These are phyloP conservation scores for Dictyophora rubrovolvata DNA, from an alignment of 768 basidiomycete genomes.

Conservation along the genomic window DNA sequence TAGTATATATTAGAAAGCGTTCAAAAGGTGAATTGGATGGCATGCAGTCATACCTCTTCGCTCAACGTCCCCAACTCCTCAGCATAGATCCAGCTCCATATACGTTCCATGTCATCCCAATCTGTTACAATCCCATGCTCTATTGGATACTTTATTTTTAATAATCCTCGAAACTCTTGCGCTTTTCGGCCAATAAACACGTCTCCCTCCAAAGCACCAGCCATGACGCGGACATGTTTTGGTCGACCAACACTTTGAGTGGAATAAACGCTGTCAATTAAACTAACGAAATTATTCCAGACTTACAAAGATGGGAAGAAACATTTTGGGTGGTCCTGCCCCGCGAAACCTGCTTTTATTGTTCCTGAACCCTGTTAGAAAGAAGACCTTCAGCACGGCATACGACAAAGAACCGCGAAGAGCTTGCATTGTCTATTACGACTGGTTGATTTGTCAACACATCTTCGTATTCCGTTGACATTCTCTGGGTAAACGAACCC, in stretches of 20 bases:
- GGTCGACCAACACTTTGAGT: conserved; percentile 78
- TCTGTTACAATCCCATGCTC: conserved; percentile 98
- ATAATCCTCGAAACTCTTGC: conserved; percentile 88
- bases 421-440: conserved; percentile 90
- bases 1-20: conserved; percentile 5
- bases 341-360: conserved; percentile 98
- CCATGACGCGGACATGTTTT: conserved; percentile 97
- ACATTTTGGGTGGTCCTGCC: conserved; percentile 98
- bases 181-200: conserved; percentile 92
- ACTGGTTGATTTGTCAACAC: conserved; percentile 97
- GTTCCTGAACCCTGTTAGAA: conserved; percentile 84
- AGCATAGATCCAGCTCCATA: conserved; percentile 97
- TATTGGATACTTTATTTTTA: conserved; percentile 99
- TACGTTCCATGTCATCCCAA: conserved; percentile 99
- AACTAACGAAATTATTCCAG: conserved; percentile 11
- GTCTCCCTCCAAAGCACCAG: conserved; percentile 92
- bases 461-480: conserved; percentile 86
- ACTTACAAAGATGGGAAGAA: conserved; percentile 98
- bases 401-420: background rate
- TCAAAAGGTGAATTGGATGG: background rate
- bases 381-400: conserved; percentile 9
- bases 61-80: conserved; percentile 92
- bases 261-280: conserved; percentile 15
- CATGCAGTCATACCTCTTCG: conserved; percentile 65
- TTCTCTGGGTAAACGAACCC: conserved; percentile 17